Evolutionary conservation across 1,139 yeast species (phyloP), one percentile per base, ranked within the genome.

Genomic region (Diutina scorzettiae): DNA sequence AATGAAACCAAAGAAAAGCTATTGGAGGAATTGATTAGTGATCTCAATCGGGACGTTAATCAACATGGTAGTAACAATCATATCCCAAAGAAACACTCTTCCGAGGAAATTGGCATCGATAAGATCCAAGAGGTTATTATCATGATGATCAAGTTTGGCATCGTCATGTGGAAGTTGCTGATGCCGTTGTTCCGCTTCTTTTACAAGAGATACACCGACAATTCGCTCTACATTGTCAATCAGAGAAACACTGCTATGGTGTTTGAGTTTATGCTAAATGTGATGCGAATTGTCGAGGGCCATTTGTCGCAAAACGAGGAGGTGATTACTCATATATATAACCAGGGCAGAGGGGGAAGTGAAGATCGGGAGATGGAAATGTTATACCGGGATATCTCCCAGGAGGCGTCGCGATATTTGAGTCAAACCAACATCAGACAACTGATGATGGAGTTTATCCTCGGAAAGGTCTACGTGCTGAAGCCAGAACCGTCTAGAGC

Each of bases 111-210:
- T 23, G 39, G 39, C 29, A 23, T 34, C 6, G 39, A 34, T 14
- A 34, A 34, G 20, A 14, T 34, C 9, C 25, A 34, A 14, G 39
- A 34, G 16, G 39, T 14, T 4, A 14, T 34, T 8, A 23, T 34
- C 5, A 34, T 34, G n/a, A 12, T 34, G n/a, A 34, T 34, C 3
- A 34, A 34, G n/a, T 34, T 34, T 12, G 14, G 19, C 12, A 23
- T 21, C 17, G 39, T 34, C n/a, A 21, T 27, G 17, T 34, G 27
- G 28, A 34, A 34, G 24, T 14, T 34, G 14, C 39, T 34, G 39
- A 34, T 34, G 39, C 39, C 39, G 23, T n/a, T 34, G n/a, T 34
- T 34, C 24, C 39, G 39, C 39, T 34, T 19, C 28, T 21, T 34
- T 21, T 34, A 34, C 28, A 18, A 19, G 5, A 3, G 39, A 8